Conservation (phyloP, 176 grass and related monocot species). For the Zizania latifolia region DNA sequence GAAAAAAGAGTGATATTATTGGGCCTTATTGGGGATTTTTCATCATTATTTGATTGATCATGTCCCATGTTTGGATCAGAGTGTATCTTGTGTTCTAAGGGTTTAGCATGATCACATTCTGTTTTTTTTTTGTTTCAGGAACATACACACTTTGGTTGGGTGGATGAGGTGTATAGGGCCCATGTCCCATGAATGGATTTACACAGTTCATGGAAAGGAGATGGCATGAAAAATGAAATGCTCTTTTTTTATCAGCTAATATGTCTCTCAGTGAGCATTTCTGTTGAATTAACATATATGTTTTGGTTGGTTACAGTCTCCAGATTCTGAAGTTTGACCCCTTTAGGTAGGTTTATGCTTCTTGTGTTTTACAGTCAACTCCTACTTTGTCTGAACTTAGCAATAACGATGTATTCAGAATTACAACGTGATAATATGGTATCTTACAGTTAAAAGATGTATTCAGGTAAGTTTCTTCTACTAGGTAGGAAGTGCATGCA, state of each 20-base stretch:
- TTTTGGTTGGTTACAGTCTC: neutral
- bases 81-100: constrained; percentile 14
- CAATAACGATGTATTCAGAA: too few species aligned
- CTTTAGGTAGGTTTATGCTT: neutral
- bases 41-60: constrained; percentile 20
- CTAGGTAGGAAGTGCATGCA: neutral
- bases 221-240: neutral
- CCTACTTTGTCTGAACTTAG: too few species aligned
- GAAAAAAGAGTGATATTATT: neutral
- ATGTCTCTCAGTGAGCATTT: neutral
- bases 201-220: neutral
- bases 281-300: neutral
- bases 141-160: neutral
- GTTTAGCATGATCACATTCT: neutral
- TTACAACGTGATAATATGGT: too few species aligned
- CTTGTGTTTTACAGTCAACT: neutral
- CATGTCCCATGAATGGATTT: too few species aligned
- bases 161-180: neutral
- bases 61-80: constrained; percentile 1
- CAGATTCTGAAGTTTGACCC: neutral
- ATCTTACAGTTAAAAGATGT: too few species aligned
- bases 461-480: neutral
- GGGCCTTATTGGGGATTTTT: neutral
- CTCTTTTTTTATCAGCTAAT: too few species aligned
- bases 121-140: neutral